Base-by-base conservation (phyloP, 2,329 filamentous ascomycete species). In the Metarhizium rileyi region DNA sequence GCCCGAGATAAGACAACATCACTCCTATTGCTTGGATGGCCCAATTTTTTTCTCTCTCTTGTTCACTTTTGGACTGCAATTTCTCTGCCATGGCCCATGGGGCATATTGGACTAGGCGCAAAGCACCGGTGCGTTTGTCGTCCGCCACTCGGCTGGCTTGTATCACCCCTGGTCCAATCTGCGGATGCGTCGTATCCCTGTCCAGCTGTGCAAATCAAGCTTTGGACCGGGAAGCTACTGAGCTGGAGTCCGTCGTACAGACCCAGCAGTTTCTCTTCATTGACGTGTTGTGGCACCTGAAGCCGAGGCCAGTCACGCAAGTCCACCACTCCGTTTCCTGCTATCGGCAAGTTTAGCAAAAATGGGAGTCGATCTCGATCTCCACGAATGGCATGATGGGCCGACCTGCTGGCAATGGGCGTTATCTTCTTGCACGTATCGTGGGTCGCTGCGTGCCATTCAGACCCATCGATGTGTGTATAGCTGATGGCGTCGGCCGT, bases 161-260 rank as follows among this genome's bases (percentile, higher is more conserved):
- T 18, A 28, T 10, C 20, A n/a, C 28, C 48, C 33, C 33, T 26
- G 25, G 43, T 36, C n/a, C 22, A 7, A 28, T 42, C 23, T 7
- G 30, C 25, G 16, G 43, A 42, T 36, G 27, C 43, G 23, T 18
- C 27, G 6, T 5, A 48, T 23, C 50, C 50, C 43, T 49, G 50
- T 49, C 36, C 47, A 52, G 50, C 46, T 52, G 50, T 44, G 26
- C 49, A 45, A 20, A 12, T 40, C n/a, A 12, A 7, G 18, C 3
- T 22, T 42, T 7, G 22, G 16, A 18, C 38, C 4, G 20, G 22
- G 16, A 5, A 16, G 4, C 20, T 12, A 9, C 18, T 12, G 16
- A 25, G 8, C 38, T 25, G 16, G 38, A 40, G 20, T 8, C 38
- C 6, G 38, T 26, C 25, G 38, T 18, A 26, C 38, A 36, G 18